phyloP scores from a whole-genome alignment of 2,329 filamentous ascomycete genomes.

The Acephala macrosclerotiorum region DNA sequence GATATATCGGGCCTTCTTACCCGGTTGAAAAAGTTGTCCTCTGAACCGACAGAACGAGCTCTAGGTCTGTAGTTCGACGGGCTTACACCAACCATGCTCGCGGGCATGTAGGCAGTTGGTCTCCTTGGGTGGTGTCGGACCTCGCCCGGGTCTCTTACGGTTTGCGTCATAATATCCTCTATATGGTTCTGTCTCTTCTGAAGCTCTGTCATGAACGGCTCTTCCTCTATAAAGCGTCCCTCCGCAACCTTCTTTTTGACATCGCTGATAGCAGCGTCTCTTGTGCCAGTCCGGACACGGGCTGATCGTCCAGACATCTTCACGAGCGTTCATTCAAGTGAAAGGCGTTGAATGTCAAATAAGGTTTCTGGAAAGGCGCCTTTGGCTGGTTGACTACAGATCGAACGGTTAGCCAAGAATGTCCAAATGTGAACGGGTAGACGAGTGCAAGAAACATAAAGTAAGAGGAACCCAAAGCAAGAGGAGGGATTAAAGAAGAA shows the following conservation, averaged over 20 bases:
- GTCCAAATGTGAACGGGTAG: not conserved
- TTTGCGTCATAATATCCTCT: too few species aligned
- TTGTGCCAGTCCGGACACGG: not conserved
- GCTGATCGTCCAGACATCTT: not conserved
- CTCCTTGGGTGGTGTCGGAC: too few species aligned
- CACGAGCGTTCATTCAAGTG: not conserved
- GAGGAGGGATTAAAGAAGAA: not conserved
- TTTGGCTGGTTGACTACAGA: not conserved
- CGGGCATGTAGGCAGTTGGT: too few species aligned
- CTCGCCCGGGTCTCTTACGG: too few species aligned
- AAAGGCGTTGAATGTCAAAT: not conserved
- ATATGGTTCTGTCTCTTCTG: too few species aligned
- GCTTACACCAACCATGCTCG: too few species aligned
- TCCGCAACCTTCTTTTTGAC: too few species aligned
- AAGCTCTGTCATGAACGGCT: too few species aligned
- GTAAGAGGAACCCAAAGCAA: not conserved
- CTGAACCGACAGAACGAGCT: slow-evolving; percentile 8
- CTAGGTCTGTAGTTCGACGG: not conserved
- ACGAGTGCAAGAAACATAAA: not conserved
- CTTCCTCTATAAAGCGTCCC: too few species aligned
- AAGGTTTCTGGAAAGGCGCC: not conserved
- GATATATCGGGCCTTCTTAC: not conserved
- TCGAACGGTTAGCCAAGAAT: not conserved
- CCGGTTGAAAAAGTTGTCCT: slow-evolving; percentile 29
- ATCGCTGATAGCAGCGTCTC: too few species aligned